These are phyloP conservation scores for Aspergillus pseudoterreus DNA, from an alignment of 2,329 filamentous ascomycete genomes.

Conservation along the genomic window DNA sequence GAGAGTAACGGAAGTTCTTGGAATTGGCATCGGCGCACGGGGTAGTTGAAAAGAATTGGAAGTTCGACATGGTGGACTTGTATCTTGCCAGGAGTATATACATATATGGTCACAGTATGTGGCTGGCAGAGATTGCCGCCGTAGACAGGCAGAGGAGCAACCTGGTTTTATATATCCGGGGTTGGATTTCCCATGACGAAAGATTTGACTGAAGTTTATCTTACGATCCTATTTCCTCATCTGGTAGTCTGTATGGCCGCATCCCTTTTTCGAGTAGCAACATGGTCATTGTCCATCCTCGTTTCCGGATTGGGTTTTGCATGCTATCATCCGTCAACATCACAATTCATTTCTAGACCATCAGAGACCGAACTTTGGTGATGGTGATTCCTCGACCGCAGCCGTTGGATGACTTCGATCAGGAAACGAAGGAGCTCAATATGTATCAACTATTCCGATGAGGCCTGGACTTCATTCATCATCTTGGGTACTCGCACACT, in stretches of 20 bases:
- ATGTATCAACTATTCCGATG: not conserved
- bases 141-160: too few relatives aligned
- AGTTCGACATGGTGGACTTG: constrained; percentile 1
- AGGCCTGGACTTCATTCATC: not conserved
- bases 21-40: constrained; percentile 3
- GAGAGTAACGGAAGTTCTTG: constrained; percentile 19
- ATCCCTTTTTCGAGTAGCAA: not conserved
- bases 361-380: not conserved
- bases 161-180: too few relatives aligned
- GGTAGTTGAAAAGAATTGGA: constrained; percentile 6
- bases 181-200: too few relatives aligned
- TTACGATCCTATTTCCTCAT: too few relatives aligned
- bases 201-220: too few relatives aligned
- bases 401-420: not conserved
- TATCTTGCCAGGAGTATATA: not conserved
- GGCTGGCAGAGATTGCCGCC: too few relatives aligned
- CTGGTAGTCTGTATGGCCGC: too few relatives aligned
- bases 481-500: not conserved
- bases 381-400: not conserved
- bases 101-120: too few relatives aligned
- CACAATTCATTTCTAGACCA: not conserved
- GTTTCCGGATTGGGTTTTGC: not conserved
- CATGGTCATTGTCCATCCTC: not conserved
- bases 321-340: too few relatives aligned
- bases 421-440: not conserved